Evolutionary conservation across 768 basidiomycete genomes (phyloP), one percentile per base, ranked within the genome.

Genomic region (Pulveroboletus sp.): DNA sequence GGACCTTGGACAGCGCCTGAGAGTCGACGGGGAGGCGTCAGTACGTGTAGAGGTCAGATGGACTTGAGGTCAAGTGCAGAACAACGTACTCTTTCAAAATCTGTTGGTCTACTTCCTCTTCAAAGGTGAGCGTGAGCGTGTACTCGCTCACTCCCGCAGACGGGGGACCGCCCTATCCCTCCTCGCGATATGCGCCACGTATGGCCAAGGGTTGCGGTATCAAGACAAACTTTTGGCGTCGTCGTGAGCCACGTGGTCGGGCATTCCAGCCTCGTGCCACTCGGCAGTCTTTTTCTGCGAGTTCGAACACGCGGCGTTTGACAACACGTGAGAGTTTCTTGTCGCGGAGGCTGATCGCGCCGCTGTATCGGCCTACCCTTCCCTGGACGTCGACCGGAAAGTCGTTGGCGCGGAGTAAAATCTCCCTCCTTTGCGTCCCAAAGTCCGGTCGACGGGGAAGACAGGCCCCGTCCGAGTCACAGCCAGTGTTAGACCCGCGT

Each of bases 21-120:
- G 77, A 73, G 55, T 80, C 77, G 49, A 79, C 73, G 4, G 73
- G 71, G 15, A 87, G 70, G 61, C 82, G 79, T 24, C 85, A 87
- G 33, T 21, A 24, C 15, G 14, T 11, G 30, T n/a, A 14, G 28
- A 21, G 13, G n/a, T 64, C 37, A 53, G 47, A 59, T 6, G 63
- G 67, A 11, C 69, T 56, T 18, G 37, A 31, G 18, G 68, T 38
- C 70, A 69, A 46, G 40, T 27, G 24, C 11, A 39, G 8, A 14
- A 15, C 24, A 26, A 52, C 33, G 8, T 40, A 57, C 53, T 47
- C 24, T 33, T 49, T 40, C 30, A 44, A 24, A 41, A 52, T 6
- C 6, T 9, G 11, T 17, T 46, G 50, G 17, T 77, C 75, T 31
- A 78, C 65, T 17, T 71, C 59, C 32, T 69, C 69, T 17, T 61